Base-by-base conservation (phyloP, 2,329 filamentous ascomycete species). In the Botrytis fragariae region DNA sequence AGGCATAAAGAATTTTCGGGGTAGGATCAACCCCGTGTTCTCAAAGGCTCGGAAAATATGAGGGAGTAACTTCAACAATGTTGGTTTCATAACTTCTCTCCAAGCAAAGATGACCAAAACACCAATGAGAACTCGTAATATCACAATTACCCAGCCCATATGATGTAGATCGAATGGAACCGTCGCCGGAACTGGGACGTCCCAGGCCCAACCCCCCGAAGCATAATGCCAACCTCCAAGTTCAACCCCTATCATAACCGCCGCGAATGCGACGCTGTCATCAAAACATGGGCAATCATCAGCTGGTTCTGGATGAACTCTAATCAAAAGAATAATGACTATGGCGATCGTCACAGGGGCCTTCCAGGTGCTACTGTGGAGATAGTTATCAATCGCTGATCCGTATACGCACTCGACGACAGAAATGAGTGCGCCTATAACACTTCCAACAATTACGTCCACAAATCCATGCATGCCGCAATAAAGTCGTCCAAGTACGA, bases 381-480 rank as follows among this genome's bases (percentile, higher is more conserved):
- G 87, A 83, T 90, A 95, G 29, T 86, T 83, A 77, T 97, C 93
- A 74, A 97, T 87, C 4, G 84, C 81, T 1, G 88, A 85, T 14
- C 87, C 88, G 75, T 88, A 88, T 78, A 88, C 85, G 79, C 89
- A 90, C 79, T 91, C 89, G 75, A 89, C 76, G 42, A 87, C 81
- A 37, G 87, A 87, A 76, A 91, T 86, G 9, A 87, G 83, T 18
- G 90, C 91, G 45, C 96, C 96, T 72, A 98, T 86, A 22, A 90
- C 78, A 72, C 92, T 93, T 10, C 96, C 96, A 73, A 96, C 83
- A 22, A 96, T 83, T 37, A 98, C 94, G 82, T 99, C 96, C 61
- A 96, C 86, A 83, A 98, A 97, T 18, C 96, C 96, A 83, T 99
- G 96, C 96, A 99, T 99, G 75, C 96, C 96, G 81, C 96, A 99